Evolutionary conservation across 306 rosid genomes (phyloP), one percentile per base, ranked within the genome.

Genomic region (Ormosia emarginata): DNA sequence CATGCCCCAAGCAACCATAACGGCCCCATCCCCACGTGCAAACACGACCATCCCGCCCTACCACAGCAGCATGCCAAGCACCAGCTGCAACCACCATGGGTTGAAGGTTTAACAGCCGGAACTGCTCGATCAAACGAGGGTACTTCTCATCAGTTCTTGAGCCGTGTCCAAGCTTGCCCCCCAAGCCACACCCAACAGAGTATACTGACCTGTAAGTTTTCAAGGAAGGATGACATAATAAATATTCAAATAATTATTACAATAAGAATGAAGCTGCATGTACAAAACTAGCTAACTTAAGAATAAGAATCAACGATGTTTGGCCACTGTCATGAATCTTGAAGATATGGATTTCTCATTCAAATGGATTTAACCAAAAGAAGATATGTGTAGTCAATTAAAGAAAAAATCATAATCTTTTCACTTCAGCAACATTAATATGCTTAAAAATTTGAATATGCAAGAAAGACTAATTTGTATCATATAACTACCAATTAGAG

Each of bases 21-120:
- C 99, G 95, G 53, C 98, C 99, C 99, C 98, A 95, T 44, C 98
- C 98, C 99, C 99, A 95, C 0, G 99, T 95, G 88, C 99, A 95
- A 8, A 95, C 99, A 29, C 99, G 90, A 6, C 99, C 99, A 56
- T 95, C 99, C 24, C 34, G 87, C 13, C 99, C 99, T 61, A 93
- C 99, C 69, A 95, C 98, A 39, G 99, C 99, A 41, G 99, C 99
- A 61, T 95, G 99, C 98, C 97, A 95, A 82, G 99, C 99, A 73
- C 98, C 99, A 9, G 99, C 99, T 6, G 98, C 92, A 61, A 95
- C 93, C 52, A 90, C 97, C 83, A 79, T 75, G 1, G 99, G 98
- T 86, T 95, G 97, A 81, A 95, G 90, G 84, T 92, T 93, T 89
- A 95, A 72, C 43, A 77, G 46, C 84, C 43, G 86, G 66, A 95